Conservation (phyloP, 148 eudicot species). For the Arctostaphylos glauca region DNA sequence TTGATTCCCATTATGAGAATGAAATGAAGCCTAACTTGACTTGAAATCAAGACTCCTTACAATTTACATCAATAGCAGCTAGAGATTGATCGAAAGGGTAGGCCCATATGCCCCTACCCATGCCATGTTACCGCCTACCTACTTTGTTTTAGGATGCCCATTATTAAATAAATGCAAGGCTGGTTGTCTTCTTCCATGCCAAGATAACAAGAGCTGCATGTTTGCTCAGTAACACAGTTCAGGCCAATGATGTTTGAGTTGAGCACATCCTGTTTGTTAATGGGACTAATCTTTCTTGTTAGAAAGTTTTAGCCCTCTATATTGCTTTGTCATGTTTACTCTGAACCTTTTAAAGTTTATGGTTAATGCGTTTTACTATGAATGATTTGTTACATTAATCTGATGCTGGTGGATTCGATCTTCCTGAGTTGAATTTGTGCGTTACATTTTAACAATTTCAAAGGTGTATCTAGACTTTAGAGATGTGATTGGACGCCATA, state of each 20-base stretch:
- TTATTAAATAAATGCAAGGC: too few species aligned
- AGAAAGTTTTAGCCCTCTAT: too few species aligned
- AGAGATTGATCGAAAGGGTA: too few species aligned
- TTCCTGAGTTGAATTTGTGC: neutral
- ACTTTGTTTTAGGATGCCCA: too few species aligned
- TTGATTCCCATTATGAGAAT: too few species aligned
- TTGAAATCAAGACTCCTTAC: too few species aligned
- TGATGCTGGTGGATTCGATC: neutral
- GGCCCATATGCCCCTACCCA: too few species aligned
- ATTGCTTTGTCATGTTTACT: too few species aligned
- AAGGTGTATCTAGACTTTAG: slow-evolving; percentile 22
- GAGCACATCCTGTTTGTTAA: neutral
- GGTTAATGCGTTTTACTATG: neutral
- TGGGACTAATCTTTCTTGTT: neutral
- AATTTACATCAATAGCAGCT: too few species aligned
- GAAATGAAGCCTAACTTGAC: too few species aligned
- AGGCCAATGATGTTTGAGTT: neutral
- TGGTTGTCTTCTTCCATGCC: too few species aligned
- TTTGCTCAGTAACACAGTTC: neutral
- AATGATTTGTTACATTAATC: neutral
- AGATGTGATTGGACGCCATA: slow-evolving; percentile 23
- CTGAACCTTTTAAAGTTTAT: neutral
- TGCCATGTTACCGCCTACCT: too few species aligned
- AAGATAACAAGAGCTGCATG: neutral
- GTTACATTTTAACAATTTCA: slow-evolving; percentile 14